phyloP scores from a whole-genome alignment of 2,329 filamentous ascomycete genomes.

The Ophiosphaerella narmari region DNA sequence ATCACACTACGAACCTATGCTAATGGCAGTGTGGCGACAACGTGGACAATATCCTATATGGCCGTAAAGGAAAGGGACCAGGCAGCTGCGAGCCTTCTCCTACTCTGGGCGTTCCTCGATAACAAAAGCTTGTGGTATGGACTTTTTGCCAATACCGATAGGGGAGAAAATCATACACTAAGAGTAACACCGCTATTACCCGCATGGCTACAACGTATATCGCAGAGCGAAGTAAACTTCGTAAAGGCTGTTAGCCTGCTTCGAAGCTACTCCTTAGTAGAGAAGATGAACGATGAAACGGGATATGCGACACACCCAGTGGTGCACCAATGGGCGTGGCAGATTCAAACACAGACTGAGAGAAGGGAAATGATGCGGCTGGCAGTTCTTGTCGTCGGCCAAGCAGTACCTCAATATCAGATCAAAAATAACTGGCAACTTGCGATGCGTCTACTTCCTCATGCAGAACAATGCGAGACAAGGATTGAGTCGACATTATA shows the following conservation, averaged over 20 bases:
- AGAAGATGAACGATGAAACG: constrained; percentile 12
- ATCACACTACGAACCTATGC: constrained; percentile 27
- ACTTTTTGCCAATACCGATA: constrained; percentile 15
- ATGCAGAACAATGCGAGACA: constrained; percentile 8
- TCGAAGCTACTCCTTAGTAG: constrained; percentile 28
- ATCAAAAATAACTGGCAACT: constrained; percentile 12
- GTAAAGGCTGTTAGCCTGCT: constrained; percentile 21
- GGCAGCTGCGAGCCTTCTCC: constrained; percentile 28
- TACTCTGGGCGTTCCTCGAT: constrained; percentile 34
- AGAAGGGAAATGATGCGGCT: constrained; percentile 11
- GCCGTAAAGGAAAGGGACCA: constrained; percentile 23
- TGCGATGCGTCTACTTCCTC: constrained; percentile 21
- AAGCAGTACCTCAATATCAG: constrained; percentile 10
- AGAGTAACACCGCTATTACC: too few species aligned
- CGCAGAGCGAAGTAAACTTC: constrained; percentile 20
- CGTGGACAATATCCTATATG: constrained; percentile 38
- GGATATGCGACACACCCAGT: constrained; percentile 25
- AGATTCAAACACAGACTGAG: constrained; percentile 15
- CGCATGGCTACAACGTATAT: constrained; percentile 18
- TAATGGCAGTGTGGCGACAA: constrained; percentile 33
- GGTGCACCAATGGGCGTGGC: constrained; percentile 20
- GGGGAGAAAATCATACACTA: too few species aligned
- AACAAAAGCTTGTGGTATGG: constrained; percentile 32
- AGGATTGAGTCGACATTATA: neutral
- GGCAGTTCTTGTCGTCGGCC: constrained; percentile 16